These are phyloP conservation scores for Hyaloscypha variabilis DNA, from an alignment of 495 filamentous ascomycete genomes.

Conservation along the genomic window DNA sequence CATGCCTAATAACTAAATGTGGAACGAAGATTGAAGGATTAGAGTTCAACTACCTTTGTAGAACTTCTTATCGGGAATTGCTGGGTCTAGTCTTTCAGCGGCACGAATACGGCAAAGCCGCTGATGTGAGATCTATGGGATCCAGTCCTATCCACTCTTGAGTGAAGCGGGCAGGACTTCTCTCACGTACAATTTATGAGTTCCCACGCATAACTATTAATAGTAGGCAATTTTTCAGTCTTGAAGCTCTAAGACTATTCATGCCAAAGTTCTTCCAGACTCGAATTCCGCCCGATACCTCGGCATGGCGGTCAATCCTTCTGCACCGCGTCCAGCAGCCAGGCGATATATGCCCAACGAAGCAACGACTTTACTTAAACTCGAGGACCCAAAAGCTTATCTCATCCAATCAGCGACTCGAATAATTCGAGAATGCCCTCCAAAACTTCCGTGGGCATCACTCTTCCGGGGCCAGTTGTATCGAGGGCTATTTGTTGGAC, in stretches of 20 bases:
- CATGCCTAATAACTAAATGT: neutral
- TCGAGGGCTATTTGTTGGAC: constrained; percentile 58
- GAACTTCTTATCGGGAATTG: no score
- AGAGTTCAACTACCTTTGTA: neutral
- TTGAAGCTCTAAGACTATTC: no score
- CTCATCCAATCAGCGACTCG: neutral
- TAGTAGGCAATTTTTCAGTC: no score
- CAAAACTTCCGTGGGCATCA: constrained; percentile 4
- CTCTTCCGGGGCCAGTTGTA: neutral
- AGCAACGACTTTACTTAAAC: constrained; percentile 9
- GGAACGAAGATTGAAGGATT: neutral
- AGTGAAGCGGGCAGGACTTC: no score
- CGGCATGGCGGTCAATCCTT: neutral
- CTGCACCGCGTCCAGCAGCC: neutral
- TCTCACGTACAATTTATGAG: no score
- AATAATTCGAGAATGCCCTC: constrained; percentile 7
- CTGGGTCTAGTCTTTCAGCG: no score
- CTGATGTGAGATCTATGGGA: no score
- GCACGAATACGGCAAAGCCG: no score
- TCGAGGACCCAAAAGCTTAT: constrained; percentile 11
- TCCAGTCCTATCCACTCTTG: no score
- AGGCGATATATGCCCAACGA: neutral
- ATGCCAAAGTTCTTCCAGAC: no score
- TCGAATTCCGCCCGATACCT: neutral
- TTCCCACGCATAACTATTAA: no score